Conservation (phyloP, 441 rosid genomes). For the Manihot esculenta region DNA sequence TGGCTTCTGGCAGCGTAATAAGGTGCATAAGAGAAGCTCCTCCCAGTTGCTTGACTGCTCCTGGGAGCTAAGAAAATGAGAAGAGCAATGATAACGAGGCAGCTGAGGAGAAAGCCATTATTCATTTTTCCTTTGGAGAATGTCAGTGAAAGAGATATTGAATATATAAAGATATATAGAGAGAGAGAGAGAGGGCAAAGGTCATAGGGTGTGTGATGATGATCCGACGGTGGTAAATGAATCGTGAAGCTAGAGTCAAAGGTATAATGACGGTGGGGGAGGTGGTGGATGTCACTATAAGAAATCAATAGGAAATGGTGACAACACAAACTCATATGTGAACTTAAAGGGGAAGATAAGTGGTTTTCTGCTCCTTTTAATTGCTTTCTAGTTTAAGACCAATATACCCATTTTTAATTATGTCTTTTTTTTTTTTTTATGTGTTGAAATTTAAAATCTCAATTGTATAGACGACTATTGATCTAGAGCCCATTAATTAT, state of each 20-base stretch:
- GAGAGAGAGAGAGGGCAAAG: constrained; percentile 8
- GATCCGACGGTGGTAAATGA: not conserved
- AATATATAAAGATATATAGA: not conserved
- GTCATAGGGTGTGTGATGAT: not conserved
- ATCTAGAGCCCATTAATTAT: no score
- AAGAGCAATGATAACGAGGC: constrained; percentile 19
- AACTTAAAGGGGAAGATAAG: constrained; percentile 27
- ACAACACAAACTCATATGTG: constrained; percentile 14
- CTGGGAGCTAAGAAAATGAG: constrained; percentile 9
- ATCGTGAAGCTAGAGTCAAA: not conserved
- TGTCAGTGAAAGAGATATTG: constrained; percentile 12
- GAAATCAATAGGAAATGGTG: constrained; percentile 11
- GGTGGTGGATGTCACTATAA: constrained; percentile 22
- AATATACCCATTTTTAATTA: not conserved
- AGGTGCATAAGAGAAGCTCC: constrained; percentile 28
- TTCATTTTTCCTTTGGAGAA: constrained; percentile 33
- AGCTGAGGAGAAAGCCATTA: constrained; percentile 27
- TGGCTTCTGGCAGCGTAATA: constrained; percentile 26
- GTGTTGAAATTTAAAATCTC: no score
- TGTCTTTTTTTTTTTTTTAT: no score
- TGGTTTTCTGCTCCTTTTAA: constrained; percentile 1
- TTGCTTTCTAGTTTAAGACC: not conserved
- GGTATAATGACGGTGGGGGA: not conserved
- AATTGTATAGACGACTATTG: no score
- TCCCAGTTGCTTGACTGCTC: constrained; percentile 19